Evolutionary conservation across 805 yeast species (phyloP).

Genomic region (Brettanomyces bruxellensis): DNA sequence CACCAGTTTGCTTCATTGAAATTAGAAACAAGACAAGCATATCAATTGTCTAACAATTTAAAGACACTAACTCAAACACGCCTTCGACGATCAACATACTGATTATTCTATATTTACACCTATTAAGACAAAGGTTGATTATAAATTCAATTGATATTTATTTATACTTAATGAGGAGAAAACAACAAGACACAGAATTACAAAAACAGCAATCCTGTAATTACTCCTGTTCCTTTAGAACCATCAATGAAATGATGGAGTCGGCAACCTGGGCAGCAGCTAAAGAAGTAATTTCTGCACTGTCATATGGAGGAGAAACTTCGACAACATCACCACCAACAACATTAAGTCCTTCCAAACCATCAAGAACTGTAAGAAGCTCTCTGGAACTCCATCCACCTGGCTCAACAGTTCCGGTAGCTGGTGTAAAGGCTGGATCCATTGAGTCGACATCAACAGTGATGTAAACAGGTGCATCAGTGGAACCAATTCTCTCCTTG

Average conservation of each 20-base stretch:
- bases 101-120: too few relatives aligned
- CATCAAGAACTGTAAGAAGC: constrained; percentile 32
- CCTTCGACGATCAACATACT: too few relatives aligned
- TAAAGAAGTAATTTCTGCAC: constrained; percentile 28
- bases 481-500: constrained; percentile 22
- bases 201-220: not conserved
- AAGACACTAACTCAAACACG: too few relatives aligned
- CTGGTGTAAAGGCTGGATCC: constrained; percentile 66
- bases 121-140: too few relatives aligned
- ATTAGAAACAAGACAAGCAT: too few relatives aligned
- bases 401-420: constrained; percentile 71
- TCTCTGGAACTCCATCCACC: constrained; percentile 52
- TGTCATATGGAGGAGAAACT: constrained; percentile 33
- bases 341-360: constrained; percentile 27
- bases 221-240: constrained; percentile 18
- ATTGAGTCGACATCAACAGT: constrained; percentile 49
- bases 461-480: constrained; percentile 26
- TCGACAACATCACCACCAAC: constrained; percentile 47
- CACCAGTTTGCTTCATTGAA: too few relatives aligned
- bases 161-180: too few relatives aligned
- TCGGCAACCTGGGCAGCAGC: constrained; percentile 33
- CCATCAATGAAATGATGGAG: constrained; percentile 32
- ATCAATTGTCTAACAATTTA: too few relatives aligned
- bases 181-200: too few relatives aligned
- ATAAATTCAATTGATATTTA: too few relatives aligned